These are phyloP conservation scores for Pseudogymnoascus sp. DNA, from an alignment of 2,329 filamentous ascomycete genomes.

Conservation along the genomic window DNA sequence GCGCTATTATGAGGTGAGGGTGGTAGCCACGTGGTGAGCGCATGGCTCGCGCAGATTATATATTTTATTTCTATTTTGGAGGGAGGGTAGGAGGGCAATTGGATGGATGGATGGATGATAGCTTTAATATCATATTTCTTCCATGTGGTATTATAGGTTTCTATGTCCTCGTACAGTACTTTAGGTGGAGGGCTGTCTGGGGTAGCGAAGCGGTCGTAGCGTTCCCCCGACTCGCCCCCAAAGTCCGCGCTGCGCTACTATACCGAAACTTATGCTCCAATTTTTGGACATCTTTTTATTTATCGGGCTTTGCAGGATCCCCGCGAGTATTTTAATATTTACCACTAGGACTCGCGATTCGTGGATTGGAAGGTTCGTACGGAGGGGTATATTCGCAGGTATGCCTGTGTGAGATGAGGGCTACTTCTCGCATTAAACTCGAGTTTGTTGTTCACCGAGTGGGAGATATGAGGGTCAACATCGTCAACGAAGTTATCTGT, in stretches of 20 bases:
- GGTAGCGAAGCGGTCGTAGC: background rate
- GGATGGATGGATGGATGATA: background rate
- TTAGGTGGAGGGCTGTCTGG: too few relatives aligned
- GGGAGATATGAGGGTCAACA: background rate
- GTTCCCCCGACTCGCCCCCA: background rate
- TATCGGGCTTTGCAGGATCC: background rate
- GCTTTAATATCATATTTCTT: background rate
- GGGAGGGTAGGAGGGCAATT: background rate
- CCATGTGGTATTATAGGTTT: too few relatives aligned
- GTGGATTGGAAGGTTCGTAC: background rate
- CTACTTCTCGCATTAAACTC: background rate
- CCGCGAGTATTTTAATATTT: background rate
- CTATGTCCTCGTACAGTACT: too few relatives aligned
- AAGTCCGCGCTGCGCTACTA: background rate
- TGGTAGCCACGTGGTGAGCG: background rate
- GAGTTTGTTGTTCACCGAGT: background rate
- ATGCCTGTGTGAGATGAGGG: background rate
- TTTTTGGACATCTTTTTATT: background rate
- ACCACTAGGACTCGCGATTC: background rate
- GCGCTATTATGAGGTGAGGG: background rate
- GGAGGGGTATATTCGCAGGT: background rate
- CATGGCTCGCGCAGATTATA: background rate
- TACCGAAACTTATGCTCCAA: background rate
- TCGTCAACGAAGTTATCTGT: background rate
- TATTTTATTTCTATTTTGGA: background rate